Evolutionary conservation across 352 stramenopile genomes (phyloP).

Genomic region (Globisporangium acanthophoron): DNA sequence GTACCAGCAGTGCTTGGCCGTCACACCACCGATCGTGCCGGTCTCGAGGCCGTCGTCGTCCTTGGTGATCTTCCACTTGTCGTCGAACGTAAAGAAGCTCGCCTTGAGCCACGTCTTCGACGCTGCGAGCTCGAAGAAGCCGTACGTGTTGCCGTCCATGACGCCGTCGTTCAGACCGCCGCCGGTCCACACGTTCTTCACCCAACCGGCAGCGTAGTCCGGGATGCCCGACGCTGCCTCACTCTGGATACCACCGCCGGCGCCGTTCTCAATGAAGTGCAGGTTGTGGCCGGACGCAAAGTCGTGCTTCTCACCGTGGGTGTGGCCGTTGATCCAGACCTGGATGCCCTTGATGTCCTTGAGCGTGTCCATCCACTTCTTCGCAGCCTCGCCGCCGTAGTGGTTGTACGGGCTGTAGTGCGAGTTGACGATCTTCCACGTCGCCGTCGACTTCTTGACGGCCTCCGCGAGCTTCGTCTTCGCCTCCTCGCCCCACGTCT

Average conservation of each 20-base stretch:
- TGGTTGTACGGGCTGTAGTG: slow-evolving; percentile 80
- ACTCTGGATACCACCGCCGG: slow-evolving; percentile 76
- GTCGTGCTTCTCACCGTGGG: slow-evolving; percentile 76
- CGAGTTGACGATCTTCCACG: slow-evolving; percentile 84
- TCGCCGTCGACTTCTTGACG: slow-evolving; percentile 52
- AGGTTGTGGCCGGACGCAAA: slow-evolving; percentile 36
- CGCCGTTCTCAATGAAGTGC: slow-evolving; percentile 78
- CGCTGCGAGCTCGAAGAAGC: slow-evolving; percentile 29
- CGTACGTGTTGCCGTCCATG: slow-evolving; percentile 29
- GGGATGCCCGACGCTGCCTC: slow-evolving; percentile 73
- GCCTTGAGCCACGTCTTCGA: slow-evolving; percentile 31
- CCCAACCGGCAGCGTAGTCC: slow-evolving; percentile 32
- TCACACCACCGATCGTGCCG: slow-evolving; percentile 13
- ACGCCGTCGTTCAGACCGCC: slow-evolving; percentile 18
- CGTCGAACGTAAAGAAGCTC: slow-evolving; percentile 35
- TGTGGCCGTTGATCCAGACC: slow-evolving; percentile 73
- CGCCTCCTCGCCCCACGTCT: slow-evolving; percentile 63
- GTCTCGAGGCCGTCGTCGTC: slow-evolving; percentile 15
- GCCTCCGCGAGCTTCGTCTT: slow-evolving; percentile 44
- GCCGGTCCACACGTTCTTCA: slow-evolving; percentile 53
- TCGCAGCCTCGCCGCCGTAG: slow-evolving; percentile 48
- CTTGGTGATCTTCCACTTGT: slow-evolving; percentile 26
- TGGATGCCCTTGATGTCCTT: slow-evolving; percentile 41
- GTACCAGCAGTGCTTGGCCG: slow-evolving; percentile 39
- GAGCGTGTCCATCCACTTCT: slow-evolving; percentile 62